Conservation (phyloP, 768 basidiomycete genomes). For the Pleurotus sapidus region DNA sequence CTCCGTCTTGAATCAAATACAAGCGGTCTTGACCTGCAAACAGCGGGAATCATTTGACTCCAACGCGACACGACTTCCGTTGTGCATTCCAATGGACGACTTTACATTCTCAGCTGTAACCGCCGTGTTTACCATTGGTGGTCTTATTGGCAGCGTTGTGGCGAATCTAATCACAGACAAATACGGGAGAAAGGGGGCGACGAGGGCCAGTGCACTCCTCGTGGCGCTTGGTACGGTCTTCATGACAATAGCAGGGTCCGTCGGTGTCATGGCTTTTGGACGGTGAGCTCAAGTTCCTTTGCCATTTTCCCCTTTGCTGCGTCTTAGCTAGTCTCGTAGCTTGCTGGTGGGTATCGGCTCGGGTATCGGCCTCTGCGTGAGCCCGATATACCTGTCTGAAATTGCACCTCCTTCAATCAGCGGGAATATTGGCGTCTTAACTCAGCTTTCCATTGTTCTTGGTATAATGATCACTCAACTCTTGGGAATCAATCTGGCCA, state of each 20-base stretch:
- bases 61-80: slow-evolving; percentile 39
- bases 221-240: slow-evolving; percentile 57
- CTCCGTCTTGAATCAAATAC: slow-evolving; percentile 87
- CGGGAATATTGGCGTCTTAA: slow-evolving; percentile 76
- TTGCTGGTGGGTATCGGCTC: slow-evolving; percentile 68
- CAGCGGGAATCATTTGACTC: slow-evolving; percentile 17
- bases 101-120: slow-evolving; percentile 81
- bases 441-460: slow-evolving; percentile 79
- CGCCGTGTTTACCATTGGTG: slow-evolving; percentile 83
- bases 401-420: slow-evolving; percentile 76
- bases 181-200: slow-evolving; percentile 68
- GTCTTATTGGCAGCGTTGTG: slow-evolving; percentile 70
- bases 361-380: slow-evolving; percentile 74
- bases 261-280: slow-evolving; percentile 58
- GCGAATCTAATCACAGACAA: slow-evolving; percentile 70
- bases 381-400: slow-evolving; percentile 83
- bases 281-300: slow-evolving; percentile 37
- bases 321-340: slow-evolving; percentile 27
- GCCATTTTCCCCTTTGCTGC: slow-evolving; percentile 1
- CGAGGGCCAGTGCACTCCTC: slow-evolving; percentile 53
- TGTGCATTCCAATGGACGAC: slow-evolving; percentile 80
- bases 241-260: slow-evolving; percentile 63
- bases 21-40: slow-evolving; percentile 74
- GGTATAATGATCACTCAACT: slow-evolving; percentile 87
- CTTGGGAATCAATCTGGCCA: slow-evolving; percentile 69